These are phyloP conservation scores for Solanum hybrid DNA, from an alignment of 305 asterid species.

Conservation along the genomic window DNA sequence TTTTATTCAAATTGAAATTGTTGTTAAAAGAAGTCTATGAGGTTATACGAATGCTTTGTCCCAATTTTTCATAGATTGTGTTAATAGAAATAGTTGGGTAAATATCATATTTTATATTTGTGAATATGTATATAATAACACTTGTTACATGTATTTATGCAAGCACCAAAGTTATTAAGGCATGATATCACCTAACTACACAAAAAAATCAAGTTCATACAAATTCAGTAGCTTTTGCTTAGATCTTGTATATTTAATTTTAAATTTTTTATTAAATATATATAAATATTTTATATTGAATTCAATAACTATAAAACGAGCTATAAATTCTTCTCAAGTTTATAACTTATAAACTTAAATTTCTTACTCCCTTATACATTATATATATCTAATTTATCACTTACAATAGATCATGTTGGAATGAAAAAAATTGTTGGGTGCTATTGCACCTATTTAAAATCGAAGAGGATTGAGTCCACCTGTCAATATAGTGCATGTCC, in stretches of 20 bases:
- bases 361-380: background rate
- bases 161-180: background rate
- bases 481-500: background rate
- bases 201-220: background rate
- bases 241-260: background rate
- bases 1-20: background rate
- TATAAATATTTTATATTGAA: background rate
- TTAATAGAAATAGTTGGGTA: background rate
- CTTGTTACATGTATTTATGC: background rate
- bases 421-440: background rate
- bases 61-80: background rate
- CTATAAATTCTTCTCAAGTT: background rate
- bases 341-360: background rate
- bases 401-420: background rate
- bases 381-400: background rate
- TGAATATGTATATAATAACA: background rate
- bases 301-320: background rate
- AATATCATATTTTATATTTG: background rate
- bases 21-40: background rate
- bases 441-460: background rate
- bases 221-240: background rate
- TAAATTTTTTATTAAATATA: background rate
- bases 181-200: background rate
- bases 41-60: background rate
- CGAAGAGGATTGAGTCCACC: background rate